Evolutionary conservation across 495 filamentous ascomycete species (phyloP), one percentile per base, ranked within the genome.

Genomic region (Acidiella bohemica): DNA sequence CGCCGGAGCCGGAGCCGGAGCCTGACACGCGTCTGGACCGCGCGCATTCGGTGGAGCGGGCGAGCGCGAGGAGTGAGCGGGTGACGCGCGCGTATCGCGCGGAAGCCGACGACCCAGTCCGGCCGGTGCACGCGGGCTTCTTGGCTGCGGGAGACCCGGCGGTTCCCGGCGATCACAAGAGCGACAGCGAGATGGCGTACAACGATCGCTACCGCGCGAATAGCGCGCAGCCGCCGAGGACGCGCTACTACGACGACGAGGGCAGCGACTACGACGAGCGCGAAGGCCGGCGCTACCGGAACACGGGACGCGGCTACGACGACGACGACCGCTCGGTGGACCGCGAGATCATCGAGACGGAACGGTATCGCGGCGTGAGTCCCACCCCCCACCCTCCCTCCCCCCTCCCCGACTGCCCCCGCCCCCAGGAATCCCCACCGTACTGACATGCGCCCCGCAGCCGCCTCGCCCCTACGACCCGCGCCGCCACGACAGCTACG

Each of bases 241-340:
- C 14, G 9, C 14, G 29, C 4, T 45, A 45, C 31, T 38, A 42
- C 32, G 36, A 51, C 29, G 42, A 51, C 19, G 47, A 49, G 17
- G 41, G 32, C 3, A 51, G 47, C 38, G 47, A 51, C 39, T 51
- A 51, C 22, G 47, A 51, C 26, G 47, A 51, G 17, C 42, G 43
- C 14, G 23, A 27, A 2, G 47, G 42, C 1, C 14, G 29, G 13
- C 16, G 37, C 10, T 39, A 46, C 19, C 8, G 23, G 13, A 35
- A 9, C 13, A 28, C 38, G 12, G 38, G 37, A 5, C 19, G 47
- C 12, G 47, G 47, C 11, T 45, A 50, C 23, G 47, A 50, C 14
- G 25, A 46, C 22, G 44, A 47, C 24, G 31, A 41, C 19, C 7
- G 41, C 24, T 14, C 10, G 14, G 40, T 44, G 21, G 46, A 45